Evolutionary conservation across 2,329 filamentous ascomycete genomes (phyloP).

Genomic region (Dothideomycetes sp.): DNA sequence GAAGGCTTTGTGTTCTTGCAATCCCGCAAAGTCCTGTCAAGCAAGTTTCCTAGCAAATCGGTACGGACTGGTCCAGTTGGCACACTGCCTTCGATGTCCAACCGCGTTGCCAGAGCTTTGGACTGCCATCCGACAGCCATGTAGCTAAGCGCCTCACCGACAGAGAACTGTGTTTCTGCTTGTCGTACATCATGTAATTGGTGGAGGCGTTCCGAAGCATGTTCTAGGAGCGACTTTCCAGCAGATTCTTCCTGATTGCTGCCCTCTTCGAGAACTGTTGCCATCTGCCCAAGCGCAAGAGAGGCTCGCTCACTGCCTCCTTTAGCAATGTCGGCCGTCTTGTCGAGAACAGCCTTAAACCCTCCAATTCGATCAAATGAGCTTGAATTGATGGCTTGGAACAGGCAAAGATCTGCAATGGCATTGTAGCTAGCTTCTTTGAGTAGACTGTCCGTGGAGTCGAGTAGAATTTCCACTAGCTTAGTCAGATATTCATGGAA

Average conservation of each 20-base stretch:
- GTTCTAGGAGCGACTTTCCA: conserved; percentile 36
- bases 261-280: conserved; percentile 50
- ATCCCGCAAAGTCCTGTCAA: conserved; percentile 66
- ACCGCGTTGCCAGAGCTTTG: conserved; percentile 61
- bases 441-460: conserved; percentile 46
- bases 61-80: conserved; percentile 32
- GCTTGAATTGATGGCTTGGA: conserved; percentile 43
- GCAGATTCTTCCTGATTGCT: conserved; percentile 24
- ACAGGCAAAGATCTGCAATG: conserved; percentile 54
- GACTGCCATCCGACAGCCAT: conserved; percentile 76
- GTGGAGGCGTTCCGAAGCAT: conserved; percentile 61
- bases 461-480: conserved; percentile 44
- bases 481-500: conserved; percentile 35
- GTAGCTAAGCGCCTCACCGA: conserved; percentile 79
- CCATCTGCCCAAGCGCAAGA: conserved; percentile 66
- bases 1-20: conserved; percentile 82
- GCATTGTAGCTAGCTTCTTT: conserved; percentile 49
- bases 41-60: conserved; percentile 42
- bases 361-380: conserved; percentile 16
- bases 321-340: conserved; percentile 60
- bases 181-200: conserved; percentile 74
- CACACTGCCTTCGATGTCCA: conserved; percentile 59
- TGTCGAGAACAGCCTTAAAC: conserved; percentile 43
- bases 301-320: conserved; percentile 77
- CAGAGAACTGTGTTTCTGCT: conserved; percentile 79